Conservation (phyloP, 371 early-diverging fungal genomes). For the Rhizopus delemar region DNA sequence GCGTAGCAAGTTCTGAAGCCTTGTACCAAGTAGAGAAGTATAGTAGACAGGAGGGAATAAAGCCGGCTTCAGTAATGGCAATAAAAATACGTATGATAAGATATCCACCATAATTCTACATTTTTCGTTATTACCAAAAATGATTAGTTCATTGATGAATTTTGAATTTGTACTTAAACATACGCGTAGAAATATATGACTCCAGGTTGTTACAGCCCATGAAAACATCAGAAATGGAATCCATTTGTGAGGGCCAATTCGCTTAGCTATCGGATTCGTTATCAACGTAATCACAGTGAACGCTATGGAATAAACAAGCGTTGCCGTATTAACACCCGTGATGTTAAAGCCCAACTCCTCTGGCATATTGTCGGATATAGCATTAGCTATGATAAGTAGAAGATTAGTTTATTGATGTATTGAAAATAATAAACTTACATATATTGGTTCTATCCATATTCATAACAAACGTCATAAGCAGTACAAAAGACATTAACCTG, state of each 20-base stretch:
- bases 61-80: constrained; percentile 55
- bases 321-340: constrained; percentile 39
- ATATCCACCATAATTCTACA: constrained; percentile 29
- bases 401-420: not conserved
- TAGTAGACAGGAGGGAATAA: constrained; percentile 59
- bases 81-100: constrained; percentile 32
- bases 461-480: constrained; percentile 45
- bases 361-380: constrained; percentile 47
- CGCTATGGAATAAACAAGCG: constrained; percentile 34
- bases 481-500: constrained; percentile 36
- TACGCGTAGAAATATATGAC: constrained; percentile 35
- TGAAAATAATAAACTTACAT: constrained; percentile 32
- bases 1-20: constrained; percentile 55
- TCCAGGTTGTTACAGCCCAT: constrained; percentile 63
- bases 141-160: not conserved
- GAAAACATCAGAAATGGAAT: constrained; percentile 61
- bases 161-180: not conserved
- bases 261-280: constrained; percentile 52
- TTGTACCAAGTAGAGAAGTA: constrained; percentile 66
- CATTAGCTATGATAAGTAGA: constrained; percentile 33
- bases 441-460: constrained; percentile 53
- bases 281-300: constrained; percentile 46
- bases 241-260: constrained; percentile 57
- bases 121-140: not conserved
- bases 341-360: constrained; percentile 43